Conservation (phyloP, 2,329 filamentous ascomycete species). For the Teratosphaeria zuluensis region DNA sequence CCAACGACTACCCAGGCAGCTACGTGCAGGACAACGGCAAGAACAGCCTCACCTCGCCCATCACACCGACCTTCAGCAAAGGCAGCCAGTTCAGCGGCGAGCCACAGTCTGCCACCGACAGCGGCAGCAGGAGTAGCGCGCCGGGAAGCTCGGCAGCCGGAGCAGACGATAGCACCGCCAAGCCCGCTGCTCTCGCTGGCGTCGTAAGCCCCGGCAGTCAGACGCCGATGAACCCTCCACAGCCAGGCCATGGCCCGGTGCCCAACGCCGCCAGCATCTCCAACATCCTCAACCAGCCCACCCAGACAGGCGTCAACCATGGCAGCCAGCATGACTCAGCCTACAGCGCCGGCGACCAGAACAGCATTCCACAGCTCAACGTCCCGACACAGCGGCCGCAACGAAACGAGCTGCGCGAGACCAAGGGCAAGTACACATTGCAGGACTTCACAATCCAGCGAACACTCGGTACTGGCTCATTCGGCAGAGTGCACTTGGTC, state of each 20-base stretch:
- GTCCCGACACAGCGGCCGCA: constrained; percentile 24
- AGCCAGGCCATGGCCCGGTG: constrained; percentile 24
- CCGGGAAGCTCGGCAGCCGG: not conserved
- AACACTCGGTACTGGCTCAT: constrained; percentile 91
- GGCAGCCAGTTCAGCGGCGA: constrained; percentile 18
- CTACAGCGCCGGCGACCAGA: constrained; percentile 24
- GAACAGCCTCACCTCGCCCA: constrained; percentile 17
- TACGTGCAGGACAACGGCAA: constrained; percentile 40
- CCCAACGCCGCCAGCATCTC: constrained; percentile 32
- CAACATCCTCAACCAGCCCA: constrained; percentile 54
- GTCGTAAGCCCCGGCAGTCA: not conserved
- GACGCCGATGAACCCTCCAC: constrained; percentile 13
- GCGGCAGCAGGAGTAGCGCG: not conserved
- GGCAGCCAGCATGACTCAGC: constrained; percentile 27
- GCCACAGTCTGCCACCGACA: constrained; percentile 17
- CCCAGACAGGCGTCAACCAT: constrained; percentile 74
- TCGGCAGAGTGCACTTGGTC: constrained; percentile 90
- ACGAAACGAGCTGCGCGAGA: constrained; percentile 49
- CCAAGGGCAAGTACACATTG: constrained; percentile 95
- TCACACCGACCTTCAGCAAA: constrained; percentile 42
- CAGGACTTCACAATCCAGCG: constrained; percentile 81
- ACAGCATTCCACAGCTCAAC: constrained; percentile 14
- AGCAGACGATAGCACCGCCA: not conserved
- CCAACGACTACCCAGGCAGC: constrained; percentile 56
- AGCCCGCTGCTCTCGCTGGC: constrained; percentile 1